These are phyloP conservation scores for Astragalus glycyphyllos DNA, from an alignment of 306 rosid genomes.

Conservation along the genomic window DNA sequence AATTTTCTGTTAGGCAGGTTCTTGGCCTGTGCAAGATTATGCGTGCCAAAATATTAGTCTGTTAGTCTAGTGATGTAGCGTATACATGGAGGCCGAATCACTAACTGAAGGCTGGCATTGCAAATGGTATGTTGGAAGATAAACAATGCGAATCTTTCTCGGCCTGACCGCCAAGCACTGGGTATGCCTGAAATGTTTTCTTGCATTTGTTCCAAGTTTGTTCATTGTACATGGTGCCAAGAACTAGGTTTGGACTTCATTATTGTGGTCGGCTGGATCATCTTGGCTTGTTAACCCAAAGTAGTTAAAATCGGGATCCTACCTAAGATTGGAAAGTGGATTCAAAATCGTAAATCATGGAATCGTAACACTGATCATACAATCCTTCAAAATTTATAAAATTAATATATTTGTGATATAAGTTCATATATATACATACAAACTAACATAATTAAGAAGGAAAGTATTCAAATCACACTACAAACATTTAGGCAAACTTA, in stretches of 20 bases:
- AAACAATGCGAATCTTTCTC: constrained; percentile 27
- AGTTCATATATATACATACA: not conserved
- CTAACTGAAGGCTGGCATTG: constrained; percentile 22
- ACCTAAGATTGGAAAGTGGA: constrained; percentile 5
- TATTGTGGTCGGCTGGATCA: constrained; percentile 22
- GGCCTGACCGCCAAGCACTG: constrained; percentile 9
- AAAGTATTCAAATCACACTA: no score
- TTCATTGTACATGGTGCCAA: constrained; percentile 14
- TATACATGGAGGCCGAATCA: constrained; percentile 27
- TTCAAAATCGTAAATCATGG: not conserved
- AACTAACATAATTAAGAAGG: not conserved
- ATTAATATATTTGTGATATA: constrained; percentile 1
- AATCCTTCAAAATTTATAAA: constrained; percentile 11
- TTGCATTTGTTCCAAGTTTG: constrained; percentile 19
- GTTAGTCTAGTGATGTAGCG: constrained; percentile 21
- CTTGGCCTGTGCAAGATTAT: constrained; percentile 23
- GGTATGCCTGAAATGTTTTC: constrained; percentile 18
- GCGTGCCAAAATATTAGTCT: constrained; percentile 22
- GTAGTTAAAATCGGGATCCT: constrained; percentile 2
- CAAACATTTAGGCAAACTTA: not conserved
- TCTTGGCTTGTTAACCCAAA: not conserved
- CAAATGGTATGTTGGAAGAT: not conserved
- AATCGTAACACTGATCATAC: not conserved
- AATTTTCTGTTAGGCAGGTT: constrained; percentile 29
- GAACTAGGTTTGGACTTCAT: constrained; percentile 29